Evolutionary conservation across 1,139 yeast genomes (phyloP), one percentile per base, ranked within the genome.

Genomic region (Saccharomycopsis crataegensis): DNA sequence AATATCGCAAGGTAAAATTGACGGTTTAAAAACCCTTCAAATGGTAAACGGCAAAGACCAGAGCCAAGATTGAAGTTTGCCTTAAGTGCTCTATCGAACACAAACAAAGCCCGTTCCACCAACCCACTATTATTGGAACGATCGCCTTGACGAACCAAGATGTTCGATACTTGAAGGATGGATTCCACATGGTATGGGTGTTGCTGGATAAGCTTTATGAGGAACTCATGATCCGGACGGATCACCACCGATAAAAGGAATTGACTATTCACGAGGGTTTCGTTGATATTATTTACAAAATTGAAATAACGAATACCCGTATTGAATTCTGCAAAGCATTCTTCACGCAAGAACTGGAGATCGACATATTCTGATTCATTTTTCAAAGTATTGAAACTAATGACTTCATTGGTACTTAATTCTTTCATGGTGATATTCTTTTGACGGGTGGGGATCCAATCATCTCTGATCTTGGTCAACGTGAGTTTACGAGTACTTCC

Each of bases 171-270:
- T 68, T 88, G 96, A 47, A 89, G 69, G n/a, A 88, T 70, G 0
- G 93, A 83, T 57, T 86, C 90, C 2, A 82, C 80, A 62, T 86
- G 93, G 63, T 87, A 88, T 6, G 96, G 95, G 57, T 73, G 71
- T 57, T 72, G 76, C 52, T 79, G 80, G 28, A 84, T 68, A 48
- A 82, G 65, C 42, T 70, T 71, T 61, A 84, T 78, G 52, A 86
- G 69, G 0, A 84, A 75, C 57, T 85, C 90, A 54, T 85, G 90
- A 62, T 86, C 87, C 0, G 91, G 89, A 12, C 79, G 77, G 60
- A 83, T 67, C 8, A 81, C 83, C n/a, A 82, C 85, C 1, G 85
- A 76, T 6, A 84, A 76, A 63, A 78, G 83, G 62, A 86, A 86
- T 55, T 79, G 79, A 0, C 87, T 77, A 60, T 79, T 79, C 17